Evolutionary conservation across 495 filamentous ascomycete species (phyloP), one percentile per base, ranked within the genome.

Genomic region (Apodospora peruviana): DNA sequence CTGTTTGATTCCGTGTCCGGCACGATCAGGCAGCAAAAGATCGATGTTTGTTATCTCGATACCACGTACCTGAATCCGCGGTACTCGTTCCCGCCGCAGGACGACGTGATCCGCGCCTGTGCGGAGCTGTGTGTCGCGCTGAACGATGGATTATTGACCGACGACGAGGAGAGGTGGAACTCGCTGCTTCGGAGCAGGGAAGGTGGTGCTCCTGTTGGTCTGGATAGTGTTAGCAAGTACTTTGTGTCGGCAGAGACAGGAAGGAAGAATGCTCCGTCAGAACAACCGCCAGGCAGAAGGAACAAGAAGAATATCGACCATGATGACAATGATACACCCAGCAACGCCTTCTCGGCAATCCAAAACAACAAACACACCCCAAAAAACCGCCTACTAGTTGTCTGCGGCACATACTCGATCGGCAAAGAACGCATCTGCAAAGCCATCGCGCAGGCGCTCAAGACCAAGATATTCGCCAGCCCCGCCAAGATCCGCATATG

Each of bases 341-440:
- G 23, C 39, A 59, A 59, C 37, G 56, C 60, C 36, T 64, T 62
- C 45, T 55, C 62, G 8, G 57, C 56, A 49, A 45, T 67, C 43
- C 36, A 54, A 18, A 19, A 35, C 16, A 19, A 35, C 16, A 19
- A 10, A 21, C 4, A 19, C 24, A 2, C 21, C 51, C 9, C 16
- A 47, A 40, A 43, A 22, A 56, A 63, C 37, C 82, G 88, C 18
- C 77, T 99, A 7, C 78, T 99, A 2, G 86, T 99, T 17, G 81
- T 99, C 8, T 90, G 96, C 52, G 93, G 93, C 46, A 99, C 93
- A 2, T 99, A 99, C 71, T 88, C 83, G 50, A 99, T 99, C 56
- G 93, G 93, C 65, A 99, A 99, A 71, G 93, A 99, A 65, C 84
- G 90, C 46, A 88, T 99, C 58, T 97, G 93, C 65, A 68, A 94